phyloP scores from a whole-genome alignment of 2,329 filamentous ascomycete genomes.

The Aspergillus proliferans region DNA sequence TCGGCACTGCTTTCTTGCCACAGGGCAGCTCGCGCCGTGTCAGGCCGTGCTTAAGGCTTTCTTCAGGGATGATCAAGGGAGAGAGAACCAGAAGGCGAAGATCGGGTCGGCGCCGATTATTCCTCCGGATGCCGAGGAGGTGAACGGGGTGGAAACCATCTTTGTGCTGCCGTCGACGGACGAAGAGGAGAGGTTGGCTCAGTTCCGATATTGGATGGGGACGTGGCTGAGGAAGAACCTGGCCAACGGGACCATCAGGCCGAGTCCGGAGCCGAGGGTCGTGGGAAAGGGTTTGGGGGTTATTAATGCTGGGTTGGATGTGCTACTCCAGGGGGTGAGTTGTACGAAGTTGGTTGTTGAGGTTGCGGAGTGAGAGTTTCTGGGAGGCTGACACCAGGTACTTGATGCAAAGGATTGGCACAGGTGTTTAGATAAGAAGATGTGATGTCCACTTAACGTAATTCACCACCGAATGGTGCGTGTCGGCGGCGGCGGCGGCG shows the following conservation, averaged over 20 bases:
- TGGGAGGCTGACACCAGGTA: neutral
- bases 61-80: neutral
- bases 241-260: constrained; percentile 25
- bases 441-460: too few species aligned
- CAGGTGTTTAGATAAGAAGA: too few species aligned
- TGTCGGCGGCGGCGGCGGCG: too few species aligned
- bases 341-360: constrained; percentile 41
- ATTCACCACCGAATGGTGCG: too few species aligned
- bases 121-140: constrained; percentile 20
- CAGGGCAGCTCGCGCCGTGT: constrained; percentile 29
- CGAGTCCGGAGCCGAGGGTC: constrained; percentile 35
- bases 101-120: constrained; percentile 35
- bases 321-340: constrained; percentile 34
- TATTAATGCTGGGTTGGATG: constrained; percentile 36
- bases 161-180: constrained; percentile 34
- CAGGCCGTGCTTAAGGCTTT: constrained; percentile 36
- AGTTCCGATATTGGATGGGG: constrained; percentile 39
- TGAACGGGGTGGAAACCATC: constrained; percentile 32
- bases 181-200: constrained; percentile 28
- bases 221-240: constrained; percentile 32
- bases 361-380: constrained; percentile 23
- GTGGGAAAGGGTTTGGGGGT: constrained; percentile 32
- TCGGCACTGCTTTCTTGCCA: constrained; percentile 39
- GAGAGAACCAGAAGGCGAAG: constrained; percentile 15
- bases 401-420: neutral